A percentile compares a stretch with the other conserved stretches of the same genome.
Conservation (phyloP, 2,329 filamentous ascomycete species). For the Pseudogymnoascus sp. region DNA sequence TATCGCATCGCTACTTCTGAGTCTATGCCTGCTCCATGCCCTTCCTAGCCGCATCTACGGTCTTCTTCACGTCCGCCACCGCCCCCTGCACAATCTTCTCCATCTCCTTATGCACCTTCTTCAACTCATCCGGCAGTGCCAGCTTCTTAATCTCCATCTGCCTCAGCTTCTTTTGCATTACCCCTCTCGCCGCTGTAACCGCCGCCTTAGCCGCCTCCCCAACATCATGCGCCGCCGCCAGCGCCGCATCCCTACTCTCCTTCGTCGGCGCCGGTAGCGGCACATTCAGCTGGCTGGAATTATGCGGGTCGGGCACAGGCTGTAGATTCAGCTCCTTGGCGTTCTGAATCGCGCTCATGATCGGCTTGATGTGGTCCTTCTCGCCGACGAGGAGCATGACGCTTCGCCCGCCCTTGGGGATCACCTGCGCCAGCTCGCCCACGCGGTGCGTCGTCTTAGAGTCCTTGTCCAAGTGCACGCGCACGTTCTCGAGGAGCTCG, state of each 20-base stretch:
- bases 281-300: slow-evolving; percentile 44
- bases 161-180: slow-evolving; percentile 31
- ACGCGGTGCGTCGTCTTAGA: slow-evolving; percentile 46
- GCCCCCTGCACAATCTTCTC: slow-evolving; percentile 32
- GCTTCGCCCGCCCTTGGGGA: slow-evolving; percentile 54
- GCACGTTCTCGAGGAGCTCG: slow-evolving; percentile 51
- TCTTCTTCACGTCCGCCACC: slow-evolving; percentile 28
- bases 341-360: slow-evolving; percentile 45
- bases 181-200: slow-evolving; percentile 27
- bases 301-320: slow-evolving; percentile 39
- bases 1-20: neutral
- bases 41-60: slow-evolving; percentile 32
- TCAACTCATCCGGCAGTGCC: slow-evolving; percentile 32
- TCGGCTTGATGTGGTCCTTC: slow-evolving; percentile 51
- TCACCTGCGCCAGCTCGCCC: slow-evolving; percentile 58
- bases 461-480: slow-evolving; percentile 50
- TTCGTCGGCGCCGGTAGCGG: slow-evolving; percentile 51
- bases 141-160: slow-evolving; percentile 28
- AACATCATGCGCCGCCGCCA: slow-evolving; percentile 25
- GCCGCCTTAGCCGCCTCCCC: slow-evolving; percentile 26
- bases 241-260: slow-evolving; percentile 39
- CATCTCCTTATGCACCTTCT: slow-evolving; percentile 33
- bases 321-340: slow-evolving; percentile 43
- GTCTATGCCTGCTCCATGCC: slow-evolving; percentile 26
- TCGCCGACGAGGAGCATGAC: slow-evolving; percentile 59